Conservation (phyloP, 1,139 yeast species). For the Candida glucosophila region DNA sequence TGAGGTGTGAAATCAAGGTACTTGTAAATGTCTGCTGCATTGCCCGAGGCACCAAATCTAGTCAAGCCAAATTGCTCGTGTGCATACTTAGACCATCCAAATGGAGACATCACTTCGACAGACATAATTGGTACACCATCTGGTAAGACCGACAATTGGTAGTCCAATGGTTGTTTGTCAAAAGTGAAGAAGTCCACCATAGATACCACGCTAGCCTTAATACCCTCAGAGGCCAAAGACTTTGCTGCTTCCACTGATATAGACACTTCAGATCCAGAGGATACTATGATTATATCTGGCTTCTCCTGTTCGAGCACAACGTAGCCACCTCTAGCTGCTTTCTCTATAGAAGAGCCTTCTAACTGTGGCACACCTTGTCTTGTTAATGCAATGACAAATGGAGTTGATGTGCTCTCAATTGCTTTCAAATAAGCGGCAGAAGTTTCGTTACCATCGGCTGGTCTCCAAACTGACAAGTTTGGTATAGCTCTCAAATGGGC, state of each 20-base stretch:
- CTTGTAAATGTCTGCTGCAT: slow-evolving; percentile 76
- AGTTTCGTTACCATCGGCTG: slow-evolving; percentile 99
- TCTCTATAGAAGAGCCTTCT: slow-evolving; percentile 86
- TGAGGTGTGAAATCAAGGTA: slow-evolving; percentile 88
- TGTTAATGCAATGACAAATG: slow-evolving; percentile 84
- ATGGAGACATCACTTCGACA: slow-evolving; percentile 87
- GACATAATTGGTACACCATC: slow-evolving; percentile 91
- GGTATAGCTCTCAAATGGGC: slow-evolving; percentile 98
- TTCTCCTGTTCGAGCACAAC: slow-evolving; percentile 49
- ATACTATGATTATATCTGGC: slow-evolving; percentile 73
- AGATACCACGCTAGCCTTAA: slow-evolving; percentile 78
- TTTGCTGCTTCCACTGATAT: slow-evolving; percentile 77
- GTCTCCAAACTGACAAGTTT: slow-evolving; percentile 96
- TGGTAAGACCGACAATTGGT: slow-evolving; percentile 82
- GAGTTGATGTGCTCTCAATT: slow-evolving; percentile 62
- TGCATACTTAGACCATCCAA: slow-evolving; percentile 92
- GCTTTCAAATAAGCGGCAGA: slow-evolving; percentile 93
- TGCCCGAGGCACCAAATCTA: slow-evolving; percentile 97
- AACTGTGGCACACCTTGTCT: slow-evolving; percentile 98
- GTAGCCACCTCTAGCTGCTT: slow-evolving; percentile 95
- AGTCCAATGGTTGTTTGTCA: slow-evolving; percentile 72
- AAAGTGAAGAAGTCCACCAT: slow-evolving; percentile 91
- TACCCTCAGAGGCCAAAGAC: slow-evolving; percentile 53
- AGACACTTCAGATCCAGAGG: slow-evolving; percentile 96
- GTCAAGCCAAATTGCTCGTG: slow-evolving; percentile 96